Percentiles rank a stretch among this genome's conserved stretches.
phyloP scores from a whole-genome alignment of 306 rosid species.

The Lagenaria siceraria region DNA sequence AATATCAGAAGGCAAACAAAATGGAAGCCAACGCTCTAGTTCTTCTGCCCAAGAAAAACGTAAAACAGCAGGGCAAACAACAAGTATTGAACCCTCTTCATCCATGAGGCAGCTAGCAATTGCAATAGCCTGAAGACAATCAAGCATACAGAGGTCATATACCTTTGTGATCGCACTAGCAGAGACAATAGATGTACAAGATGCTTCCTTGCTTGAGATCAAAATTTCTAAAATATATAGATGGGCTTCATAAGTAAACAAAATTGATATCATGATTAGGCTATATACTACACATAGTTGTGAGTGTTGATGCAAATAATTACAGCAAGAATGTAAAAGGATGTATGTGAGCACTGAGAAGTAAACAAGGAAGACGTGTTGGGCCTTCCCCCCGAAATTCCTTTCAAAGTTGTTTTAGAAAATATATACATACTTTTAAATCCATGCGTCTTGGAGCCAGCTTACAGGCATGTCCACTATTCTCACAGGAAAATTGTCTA shows the following conservation, averaged over 20 bases:
- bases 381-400: not conserved
- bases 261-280: not conserved
- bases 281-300: not conserved
- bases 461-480: not conserved
- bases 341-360: not conserved
- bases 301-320: not conserved
- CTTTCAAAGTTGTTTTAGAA: not conserved
- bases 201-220: not conserved
- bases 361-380: not conserved
- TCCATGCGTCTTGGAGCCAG: not conserved
- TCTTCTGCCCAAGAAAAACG: conserved; percentile 97
- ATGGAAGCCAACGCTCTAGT: conserved; percentile 90
- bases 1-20: conserved; percentile 69
- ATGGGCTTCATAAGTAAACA: not conserved
- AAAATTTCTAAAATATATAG: not conserved
- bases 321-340: not conserved
- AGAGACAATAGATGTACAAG: not conserved
- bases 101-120: conserved; percentile 70
- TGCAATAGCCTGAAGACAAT: conserved; percentile 65
- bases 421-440: not conserved
- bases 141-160: not conserved
- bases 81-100: conserved; percentile 79
- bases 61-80: conserved; percentile 92
- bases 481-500: not conserved
- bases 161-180: not conserved